These are phyloP conservation scores for Cyphellophora europaea DNA, from an alignment of 2,329 filamentous ascomycete genomes.

Conservation along the genomic window DNA sequence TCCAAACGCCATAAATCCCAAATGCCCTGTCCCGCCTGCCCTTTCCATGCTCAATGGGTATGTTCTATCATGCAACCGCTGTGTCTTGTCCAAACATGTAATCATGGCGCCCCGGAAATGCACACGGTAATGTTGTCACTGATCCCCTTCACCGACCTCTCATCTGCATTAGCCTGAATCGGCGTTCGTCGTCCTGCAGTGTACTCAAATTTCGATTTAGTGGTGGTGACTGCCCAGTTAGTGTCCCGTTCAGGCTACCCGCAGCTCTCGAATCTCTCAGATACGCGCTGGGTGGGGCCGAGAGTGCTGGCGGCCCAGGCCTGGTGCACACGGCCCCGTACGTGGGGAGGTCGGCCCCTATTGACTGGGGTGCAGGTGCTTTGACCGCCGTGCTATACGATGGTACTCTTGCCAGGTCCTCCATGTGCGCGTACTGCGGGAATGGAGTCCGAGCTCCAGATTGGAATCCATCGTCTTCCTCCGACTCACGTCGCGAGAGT, in stretches of 20 bases:
- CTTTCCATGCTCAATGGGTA: no score
- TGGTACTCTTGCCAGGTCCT: conserved; percentile 62
- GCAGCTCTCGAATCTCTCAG: conserved; percentile 27
- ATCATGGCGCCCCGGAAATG: no score
- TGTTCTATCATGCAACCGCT: no score
- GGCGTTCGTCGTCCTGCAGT: conserved; percentile 29
- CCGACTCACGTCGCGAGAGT: conserved; percentile 36
- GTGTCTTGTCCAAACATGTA: no score
- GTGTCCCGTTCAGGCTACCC: conserved; percentile 23
- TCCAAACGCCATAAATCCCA: no score
- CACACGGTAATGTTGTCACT: no score
- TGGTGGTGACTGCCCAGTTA: conserved; percentile 19
- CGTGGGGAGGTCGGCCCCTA: conserved; percentile 48
- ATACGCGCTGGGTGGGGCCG: conserved; percentile 30
- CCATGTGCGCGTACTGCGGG: conserved; percentile 46
- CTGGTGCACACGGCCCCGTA: conserved; percentile 47
- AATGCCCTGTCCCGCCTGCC: no score
- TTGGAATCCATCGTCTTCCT: conserved; percentile 35
- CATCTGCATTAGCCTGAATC: conserved; percentile 30
- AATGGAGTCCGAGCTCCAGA: conserved; percentile 33
- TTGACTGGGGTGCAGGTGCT: conserved; percentile 49
- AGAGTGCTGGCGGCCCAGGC: conserved; percentile 20
- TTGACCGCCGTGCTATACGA: conserved; percentile 68
- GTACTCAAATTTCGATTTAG: conserved; percentile 17
- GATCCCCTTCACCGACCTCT: conserved; percentile 25